phyloP scores from a whole-genome alignment of 352 stramenopile genomes.

The Pythium vanterpoolii region DNA sequence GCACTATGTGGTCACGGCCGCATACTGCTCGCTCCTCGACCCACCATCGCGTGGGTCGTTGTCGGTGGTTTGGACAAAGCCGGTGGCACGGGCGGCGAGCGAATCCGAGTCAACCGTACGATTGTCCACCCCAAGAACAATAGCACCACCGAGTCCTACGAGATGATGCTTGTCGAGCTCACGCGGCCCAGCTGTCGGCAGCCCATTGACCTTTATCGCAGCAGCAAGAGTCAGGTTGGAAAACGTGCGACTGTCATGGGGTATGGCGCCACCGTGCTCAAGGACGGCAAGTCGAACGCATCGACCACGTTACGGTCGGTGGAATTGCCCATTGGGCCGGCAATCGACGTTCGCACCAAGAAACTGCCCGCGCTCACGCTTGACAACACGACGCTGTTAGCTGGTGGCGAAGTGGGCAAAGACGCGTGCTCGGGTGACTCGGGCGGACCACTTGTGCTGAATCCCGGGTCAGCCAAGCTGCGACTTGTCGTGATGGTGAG shows the following conservation, averaged over 20 bases:
- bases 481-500: constrained; percentile 19
- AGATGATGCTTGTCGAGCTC: too few relatives aligned
- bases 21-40: constrained; percentile 28
- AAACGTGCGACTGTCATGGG: constrained; percentile 1
- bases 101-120: constrained; percentile 13
- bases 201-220: constrained; percentile 1
- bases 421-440: constrained; percentile 31
- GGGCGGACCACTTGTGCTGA: constrained; percentile 20
- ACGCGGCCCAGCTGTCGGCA: too few relatives aligned
- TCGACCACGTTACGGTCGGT: constrained; percentile 14
- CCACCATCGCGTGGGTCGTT: constrained; percentile 7
- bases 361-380: too few relatives aligned
- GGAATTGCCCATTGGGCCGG: constrained; percentile 18
- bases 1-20: constrained; percentile 31
- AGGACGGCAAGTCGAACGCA: constrained; percentile 8
- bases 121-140: constrained; percentile 15
- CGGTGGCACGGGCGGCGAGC: constrained; percentile 8
- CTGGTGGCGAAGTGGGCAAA: constrained; percentile 21
- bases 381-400: constrained; percentile 26
- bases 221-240: not conserved
- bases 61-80: too few relatives aligned
- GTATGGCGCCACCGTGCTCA: constrained; percentile 7
- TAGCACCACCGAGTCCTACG: too few relatives aligned
- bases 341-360: too few relatives aligned
- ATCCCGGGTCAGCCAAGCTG: not conserved